phyloP scores from a whole-genome alignment of 352 stramenopile genomes.

The Phytophthora fragariaefolia region DNA sequence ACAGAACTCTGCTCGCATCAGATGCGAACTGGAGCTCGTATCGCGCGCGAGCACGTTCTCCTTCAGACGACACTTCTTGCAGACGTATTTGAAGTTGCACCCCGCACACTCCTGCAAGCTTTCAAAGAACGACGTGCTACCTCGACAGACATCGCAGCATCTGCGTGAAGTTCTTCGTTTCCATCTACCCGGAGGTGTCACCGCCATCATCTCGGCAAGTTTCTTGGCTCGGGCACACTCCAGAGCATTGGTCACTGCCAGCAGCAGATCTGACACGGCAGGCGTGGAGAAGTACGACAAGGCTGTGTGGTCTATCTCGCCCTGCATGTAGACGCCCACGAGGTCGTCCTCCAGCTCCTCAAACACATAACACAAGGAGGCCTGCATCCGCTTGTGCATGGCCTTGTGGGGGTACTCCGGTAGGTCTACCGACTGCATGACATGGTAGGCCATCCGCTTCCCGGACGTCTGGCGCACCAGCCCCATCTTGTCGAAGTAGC shows the following conservation, averaged over 20 bases:
- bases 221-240: constrained; percentile 47
- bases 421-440: constrained; percentile 52
- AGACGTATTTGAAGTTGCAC: constrained; percentile 42
- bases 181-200: constrained; percentile 11
- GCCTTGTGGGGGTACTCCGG: constrained; percentile 36
- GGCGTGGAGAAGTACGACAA: constrained; percentile 39
- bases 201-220: constrained; percentile 35
- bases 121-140: constrained; percentile 38
- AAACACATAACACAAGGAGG: constrained; percentile 47
- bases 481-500: constrained; percentile 59
- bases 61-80: constrained; percentile 43
- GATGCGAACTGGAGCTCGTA: constrained; percentile 16
- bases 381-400: constrained; percentile 34
- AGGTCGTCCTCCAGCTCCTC: constrained; percentile 41
- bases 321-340: constrained; percentile 49
- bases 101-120: constrained; percentile 31
- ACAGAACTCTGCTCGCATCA: constrained; percentile 42
- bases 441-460: constrained; percentile 48
- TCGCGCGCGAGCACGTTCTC: constrained; percentile 41
- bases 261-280: constrained; percentile 33
- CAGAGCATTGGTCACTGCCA: constrained; percentile 33
- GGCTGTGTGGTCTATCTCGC: constrained; percentile 27
- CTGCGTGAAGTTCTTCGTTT: constrained; percentile 23
- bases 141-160: constrained; percentile 43
- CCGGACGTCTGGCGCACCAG: constrained; percentile 39